phyloP scores from a whole-genome alignment of 805 yeast species.

The Brettanomyces naardenensis region DNA sequence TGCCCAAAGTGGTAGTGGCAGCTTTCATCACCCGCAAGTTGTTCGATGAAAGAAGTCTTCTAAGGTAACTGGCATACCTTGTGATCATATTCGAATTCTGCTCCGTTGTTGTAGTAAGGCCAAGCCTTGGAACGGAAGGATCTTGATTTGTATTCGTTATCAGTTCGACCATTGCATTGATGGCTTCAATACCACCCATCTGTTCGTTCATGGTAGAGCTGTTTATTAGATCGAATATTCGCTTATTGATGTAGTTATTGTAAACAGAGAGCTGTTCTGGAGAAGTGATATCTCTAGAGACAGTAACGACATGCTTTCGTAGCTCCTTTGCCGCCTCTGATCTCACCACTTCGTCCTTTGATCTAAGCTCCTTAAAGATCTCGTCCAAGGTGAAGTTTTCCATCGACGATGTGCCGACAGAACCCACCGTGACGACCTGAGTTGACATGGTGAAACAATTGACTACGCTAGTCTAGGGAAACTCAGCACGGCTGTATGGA shows the following conservation, averaged over 20 bases:
- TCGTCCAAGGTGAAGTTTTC: conserved; percentile 36
- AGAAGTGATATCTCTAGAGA: conserved; percentile 67
- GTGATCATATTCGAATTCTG: conserved; percentile 86
- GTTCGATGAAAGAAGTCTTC: conserved; percentile 71
- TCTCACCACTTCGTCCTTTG: conserved; percentile 34
- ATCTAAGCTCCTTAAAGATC: conserved; percentile 44
- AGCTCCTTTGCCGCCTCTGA: conserved; percentile 61
- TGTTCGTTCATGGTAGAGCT: conserved; percentile 64
- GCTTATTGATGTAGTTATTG: conserved; percentile 78
- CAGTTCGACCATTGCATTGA: conserved; percentile 78
- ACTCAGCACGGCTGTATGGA: too few species aligned
- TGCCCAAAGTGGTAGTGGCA: conserved; percentile 84
- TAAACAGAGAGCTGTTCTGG: conserved; percentile 75
- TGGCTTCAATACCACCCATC: conserved; percentile 87
- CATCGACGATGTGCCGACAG: conserved; percentile 4
- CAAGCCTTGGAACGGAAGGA: conserved; percentile 26
- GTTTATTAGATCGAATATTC: conserved; percentile 78
- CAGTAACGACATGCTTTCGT: conserved; percentile 56
- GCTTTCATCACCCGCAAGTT: conserved; percentile 79
- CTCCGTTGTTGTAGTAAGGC: conserved; percentile 34
- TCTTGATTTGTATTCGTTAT: conserved; percentile 52
- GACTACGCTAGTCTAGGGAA: too few species aligned
- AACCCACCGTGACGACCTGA: neutral
- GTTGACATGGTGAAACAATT: conserved; percentile 1
- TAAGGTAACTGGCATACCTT: conserved; percentile 80